Conservation (phyloP, 2,329 filamentous ascomycete species). For the Trichoderma koningii region DNA sequence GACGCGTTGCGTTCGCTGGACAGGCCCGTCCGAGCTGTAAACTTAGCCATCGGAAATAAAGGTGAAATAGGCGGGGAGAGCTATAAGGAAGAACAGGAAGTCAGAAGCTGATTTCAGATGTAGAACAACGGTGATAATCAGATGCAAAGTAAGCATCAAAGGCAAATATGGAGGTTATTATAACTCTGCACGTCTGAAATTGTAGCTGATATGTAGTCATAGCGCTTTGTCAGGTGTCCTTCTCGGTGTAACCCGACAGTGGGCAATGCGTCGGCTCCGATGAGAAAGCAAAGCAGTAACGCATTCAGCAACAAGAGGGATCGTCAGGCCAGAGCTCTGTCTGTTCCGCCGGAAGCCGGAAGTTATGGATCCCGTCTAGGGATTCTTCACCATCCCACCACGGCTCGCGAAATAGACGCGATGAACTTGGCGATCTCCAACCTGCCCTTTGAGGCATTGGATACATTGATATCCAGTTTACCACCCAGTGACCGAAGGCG, state of each 20-base stretch:
- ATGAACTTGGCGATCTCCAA: neutral
- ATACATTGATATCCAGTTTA: neutral
- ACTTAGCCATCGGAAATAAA: conserved; percentile 37
- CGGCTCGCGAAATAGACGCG: neutral
- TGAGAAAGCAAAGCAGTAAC: too few relatives aligned
- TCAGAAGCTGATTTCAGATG: neutral
- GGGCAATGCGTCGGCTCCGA: too few relatives aligned
- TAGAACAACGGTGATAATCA: neutral
- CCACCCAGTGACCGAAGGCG: neutral
- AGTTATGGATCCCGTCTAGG: too few relatives aligned
- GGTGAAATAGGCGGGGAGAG: neutral
- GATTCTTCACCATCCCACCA: neutral
- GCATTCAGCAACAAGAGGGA: too few relatives aligned
- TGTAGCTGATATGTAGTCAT: too few relatives aligned
- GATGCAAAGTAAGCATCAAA: neutral
- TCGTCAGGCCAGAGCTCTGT: too few relatives aligned
- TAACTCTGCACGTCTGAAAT: too few relatives aligned
- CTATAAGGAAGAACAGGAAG: neutral
- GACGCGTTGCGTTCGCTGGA: conserved; percentile 32
- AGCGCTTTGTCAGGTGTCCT: too few relatives aligned
- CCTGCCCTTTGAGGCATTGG: neutral
- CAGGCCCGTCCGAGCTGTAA: conserved; percentile 43
- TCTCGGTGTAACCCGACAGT: too few relatives aligned
- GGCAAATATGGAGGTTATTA: too few relatives aligned
- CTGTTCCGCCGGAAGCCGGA: too few relatives aligned